Evolutionary conservation across 345 rosid species (phyloP).

Genomic region (Gossypium bickii): DNA sequence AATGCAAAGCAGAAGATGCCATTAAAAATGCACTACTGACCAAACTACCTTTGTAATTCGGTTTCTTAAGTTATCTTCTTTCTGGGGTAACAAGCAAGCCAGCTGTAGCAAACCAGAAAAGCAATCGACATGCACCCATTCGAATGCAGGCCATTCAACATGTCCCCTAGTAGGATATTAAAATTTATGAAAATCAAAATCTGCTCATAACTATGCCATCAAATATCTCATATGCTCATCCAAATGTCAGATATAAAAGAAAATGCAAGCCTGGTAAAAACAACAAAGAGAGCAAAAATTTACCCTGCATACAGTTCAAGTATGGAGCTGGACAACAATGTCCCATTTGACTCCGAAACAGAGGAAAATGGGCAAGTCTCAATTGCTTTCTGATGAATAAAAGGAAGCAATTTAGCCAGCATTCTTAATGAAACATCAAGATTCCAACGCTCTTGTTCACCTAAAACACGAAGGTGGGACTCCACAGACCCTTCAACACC

Average conservation of each 20-base stretch:
- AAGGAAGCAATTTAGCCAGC: conserved; percentile 76
- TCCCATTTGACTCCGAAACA: conserved; percentile 35
- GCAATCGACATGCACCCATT: conserved; percentile 93
- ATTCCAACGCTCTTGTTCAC: conserved; percentile 94
- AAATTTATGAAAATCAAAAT: conserved; percentile 18
- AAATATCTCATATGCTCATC: neutral
- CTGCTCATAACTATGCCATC: conserved; percentile 16
- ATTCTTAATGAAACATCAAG: conserved; percentile 83
- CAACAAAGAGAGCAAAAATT: conserved; percentile 11
- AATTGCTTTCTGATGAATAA: conserved; percentile 58
- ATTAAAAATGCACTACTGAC: conserved; percentile 16
- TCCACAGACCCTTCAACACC: conserved; percentile 97
- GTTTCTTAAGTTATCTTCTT: conserved; percentile 84
- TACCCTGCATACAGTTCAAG: conserved; percentile 78
- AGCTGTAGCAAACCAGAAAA: conserved; percentile 75
- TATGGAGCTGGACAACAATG: conserved; percentile 46
- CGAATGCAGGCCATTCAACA: conserved; percentile 83
- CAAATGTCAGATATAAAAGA: conserved; percentile 1
- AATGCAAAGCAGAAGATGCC: conserved; percentile 2
- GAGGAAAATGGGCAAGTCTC: conserved; percentile 83
- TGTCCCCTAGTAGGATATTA: conserved; percentile 50
- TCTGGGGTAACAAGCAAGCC: conserved; percentile 74
- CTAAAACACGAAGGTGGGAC: conserved; percentile 78
- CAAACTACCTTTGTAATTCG: conserved; percentile 66
- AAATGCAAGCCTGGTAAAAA: neutral